Base-by-base conservation (phyloP, 164 flowering plant genomes). In the Litsea cubeba region DNA sequence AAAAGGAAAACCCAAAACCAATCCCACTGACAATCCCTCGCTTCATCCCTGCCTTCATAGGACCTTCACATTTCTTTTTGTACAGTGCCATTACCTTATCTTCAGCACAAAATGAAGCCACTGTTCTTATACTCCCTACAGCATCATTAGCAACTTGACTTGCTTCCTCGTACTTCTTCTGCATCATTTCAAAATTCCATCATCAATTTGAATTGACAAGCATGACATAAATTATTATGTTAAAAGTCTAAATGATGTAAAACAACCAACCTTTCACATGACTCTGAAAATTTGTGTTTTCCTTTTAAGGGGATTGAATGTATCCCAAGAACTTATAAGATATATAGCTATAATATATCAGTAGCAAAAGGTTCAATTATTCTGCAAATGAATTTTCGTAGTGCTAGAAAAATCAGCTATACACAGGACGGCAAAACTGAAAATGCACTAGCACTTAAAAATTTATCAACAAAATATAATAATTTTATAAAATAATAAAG, bases 81-180 rank as follows among this genome's bases (percentile, higher is more conserved):
- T 82, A 84, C 40, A 81, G 20, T 26, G 80, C 65, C 81, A 81
- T 79, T 74, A 84, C 83, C 72, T 76, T 88, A 63, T 89, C 89
- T 77, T 89, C 93, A 24, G 90, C 87, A 54, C 90, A 85, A 76
- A 89, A 89, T 8, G 91, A 88, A 62, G 91, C 91, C 62, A 89
- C 88, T 20, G 90, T 89, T 78, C 91, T 79, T 18, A 88, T 87
- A 72, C 88, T 82, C 10, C 91, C 85, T 35, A 89, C 93, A 11
- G 93, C 93, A 72, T 89, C 91, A 74, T 72, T 86, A 23, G 90
- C 90, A 24, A 89, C 86, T 76, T 87, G 91, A 72, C 91, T 89
- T 28, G 89, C 89, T 78, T 85, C 88, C 75, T 85, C 89, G 20
- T 84, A 85, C 83, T 80, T 77, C 70, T 50, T 79, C 89, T 86